Base-by-base conservation (phyloP, 768 basidiomycete species). In the Rhizopogon vulgaris region DNA sequence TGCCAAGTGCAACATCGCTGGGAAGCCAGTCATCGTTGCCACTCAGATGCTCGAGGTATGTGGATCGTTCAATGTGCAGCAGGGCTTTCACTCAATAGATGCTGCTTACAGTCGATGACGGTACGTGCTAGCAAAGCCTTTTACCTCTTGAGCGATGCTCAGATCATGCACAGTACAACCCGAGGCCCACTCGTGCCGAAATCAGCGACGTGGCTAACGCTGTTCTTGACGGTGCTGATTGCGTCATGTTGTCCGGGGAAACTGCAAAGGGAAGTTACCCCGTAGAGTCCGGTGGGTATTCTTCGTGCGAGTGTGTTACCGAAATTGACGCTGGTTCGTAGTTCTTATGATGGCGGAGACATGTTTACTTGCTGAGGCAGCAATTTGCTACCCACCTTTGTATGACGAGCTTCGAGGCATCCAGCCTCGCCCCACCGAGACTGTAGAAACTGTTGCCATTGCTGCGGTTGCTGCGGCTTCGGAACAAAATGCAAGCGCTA, bases 301-400 rank as follows among this genome's bases (percentile, higher is more conserved):
- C 47, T 38, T 17, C 24, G 25, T 38, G 25, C 24, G 5, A 17
- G 28, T 27, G 8, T 34, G 50, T 4, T n/a, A 40, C 41, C 40
- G 38, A 22, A 38, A 58, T 57, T 52, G 52, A 53, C 37, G 22
- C 36, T 24, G 46, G 11, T 41, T 49, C 12, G 24, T 58, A 91
- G 94, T 99, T 58, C 80, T 93, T 61, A 95, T 98, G 95, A 99
- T 99, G 96, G 96, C 95, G 48, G 96, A 99, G 78, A 98, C 94
- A 3, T 97, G 95, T 69, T 79, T 93, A 63, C 86, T 99, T 57
- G 95, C 96, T 52, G 96, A 99, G 73, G 81, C 87, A 42, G 87
- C 95, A 32, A 91, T 95, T 70, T 94, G 90, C 76, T 94, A 97
- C 67, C 90, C 91, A 38, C 90, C 94, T 53, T 74, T 97, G 48